Base-by-base conservation (phyloP, 768 basidiomycete species). In the Vararia minispora region DNA sequence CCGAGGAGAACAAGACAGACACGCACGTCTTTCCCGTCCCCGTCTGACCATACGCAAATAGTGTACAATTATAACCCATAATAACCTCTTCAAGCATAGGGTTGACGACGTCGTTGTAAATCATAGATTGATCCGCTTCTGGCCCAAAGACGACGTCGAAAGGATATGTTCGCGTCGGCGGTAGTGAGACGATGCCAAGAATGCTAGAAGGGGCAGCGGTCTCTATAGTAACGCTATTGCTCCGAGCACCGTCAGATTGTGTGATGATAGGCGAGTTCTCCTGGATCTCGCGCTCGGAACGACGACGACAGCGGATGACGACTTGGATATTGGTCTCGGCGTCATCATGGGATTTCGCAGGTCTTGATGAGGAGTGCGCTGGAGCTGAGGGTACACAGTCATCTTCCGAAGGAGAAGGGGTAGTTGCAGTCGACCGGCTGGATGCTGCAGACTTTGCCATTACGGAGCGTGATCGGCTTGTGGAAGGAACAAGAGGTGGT, bases 21-120 rank as follows among this genome's bases (percentile, higher is more conserved):
- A 65, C 87, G 50, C 56, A 95, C 89, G 95, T 98, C 65, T 99
- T 99, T 16, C 95, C 95, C 0, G 95, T 97, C 1, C 95, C 95
- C 0, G 95, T 98, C 58, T 98, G 95, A 2, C 95, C 95, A 55
- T 99, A 99, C 4, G 92, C 92, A 60, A 98, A 97, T 16, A 99
- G 66, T 0, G 89, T 94, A 55, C 94, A 98, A 54, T 98, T 98
- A 65, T 95, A 99, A 5, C 95, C 95, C 58, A 73, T 66, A 27
- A 97, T 61, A n/a, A 97, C 92, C 56, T 99, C 87, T 33, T 88
- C 79, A 35, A 99, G 65, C 72, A 97, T 85, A 0, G 90, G 90
- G 45, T 73, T 72, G 28, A 97, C 94, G 28, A 97, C 94, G 37
- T 95, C 84, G 40, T 88, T 76, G 57, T 94, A 99, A 9, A 99